Evolutionary conservation across 2,329 filamentous ascomycete species (phyloP), one percentile per base, ranked within the genome.

Genomic region (Ceratocystis variospora): DNA sequence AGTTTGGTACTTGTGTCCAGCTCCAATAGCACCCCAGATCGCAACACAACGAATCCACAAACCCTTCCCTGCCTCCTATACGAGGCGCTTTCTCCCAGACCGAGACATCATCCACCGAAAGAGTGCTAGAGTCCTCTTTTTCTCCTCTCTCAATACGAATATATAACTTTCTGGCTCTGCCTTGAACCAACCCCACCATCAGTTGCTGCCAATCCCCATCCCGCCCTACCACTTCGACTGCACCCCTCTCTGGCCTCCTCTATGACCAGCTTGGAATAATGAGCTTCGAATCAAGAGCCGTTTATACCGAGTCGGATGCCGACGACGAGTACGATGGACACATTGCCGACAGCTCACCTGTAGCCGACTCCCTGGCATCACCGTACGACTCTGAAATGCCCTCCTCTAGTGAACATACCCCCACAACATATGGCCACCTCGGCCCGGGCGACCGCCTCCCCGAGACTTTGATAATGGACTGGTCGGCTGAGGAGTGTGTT

Each of bases 401-500:
- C 50, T 89, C 84, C 61, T 81, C 82, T 3, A 79, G 80, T 70
- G 87, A 91, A 72, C 88, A 91, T 74, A 92, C 89, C 6, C 89
- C 89, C 22, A 93, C 88, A 62, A 90, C 87, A 63, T 89, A 88
- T 71, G 86, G 84, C 70, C 85, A 87, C 72, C 84, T 82, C 68
- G 80, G 77, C 73, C 84, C 82, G 72, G 82, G 81, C 73, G 85
- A 88, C 74, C 79, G 82, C 65, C 79, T 89, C 70, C 88, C 88
- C 70, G 86, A 88, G 72, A 88, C 87, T 61, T 83, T 88, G 73
- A 88, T 93, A 71, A 85, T 85, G 41, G 86, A 90, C 71, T 94
- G 89, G 89, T 87, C 86, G 1, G 87, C 85, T 17, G 90, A 95
- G 68, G 90, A 97, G 77, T 92, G 89, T 76, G 90, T 90, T 70